Evolutionary conservation across 1,139 yeast species (phyloP).

Genomic region (Candida sp.): DNA sequence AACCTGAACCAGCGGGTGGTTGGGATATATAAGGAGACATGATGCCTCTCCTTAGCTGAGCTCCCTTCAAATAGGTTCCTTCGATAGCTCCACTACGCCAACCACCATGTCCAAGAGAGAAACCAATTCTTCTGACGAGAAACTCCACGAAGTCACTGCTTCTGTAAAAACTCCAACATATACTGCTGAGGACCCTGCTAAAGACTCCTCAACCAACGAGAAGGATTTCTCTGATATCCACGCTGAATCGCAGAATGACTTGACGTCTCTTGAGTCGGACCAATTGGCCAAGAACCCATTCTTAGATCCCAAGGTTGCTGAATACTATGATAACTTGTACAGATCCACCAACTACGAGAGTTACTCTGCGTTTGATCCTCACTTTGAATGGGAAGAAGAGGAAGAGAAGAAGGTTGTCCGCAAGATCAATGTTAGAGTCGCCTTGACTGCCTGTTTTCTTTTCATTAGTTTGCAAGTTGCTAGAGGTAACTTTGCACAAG

Average conservation of each 20-base stretch:
- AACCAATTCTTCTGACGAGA: too few species aligned
- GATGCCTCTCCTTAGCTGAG: too few species aligned
- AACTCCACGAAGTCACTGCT: too few species aligned
- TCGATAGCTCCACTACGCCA: too few species aligned
- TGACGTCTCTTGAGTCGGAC: constrained; percentile 9
- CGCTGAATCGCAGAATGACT: neutral
- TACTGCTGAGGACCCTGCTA: too few species aligned
- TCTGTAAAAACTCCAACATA: too few species aligned
- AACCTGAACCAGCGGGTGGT: too few species aligned
- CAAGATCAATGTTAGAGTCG: constrained; percentile 30
- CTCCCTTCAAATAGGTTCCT: too few species aligned
- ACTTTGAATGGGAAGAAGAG: constrained; percentile 34
- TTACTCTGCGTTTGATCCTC: constrained; percentile 35
- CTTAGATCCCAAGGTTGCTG: constrained; percentile 14
- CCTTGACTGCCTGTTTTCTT: constrained; percentile 31
- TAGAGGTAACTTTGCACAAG: constrained; percentile 34
- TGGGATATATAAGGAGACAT: too few species aligned
- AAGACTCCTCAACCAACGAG: too few species aligned
- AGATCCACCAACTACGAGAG: constrained; percentile 30
- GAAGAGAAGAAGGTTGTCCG: constrained; percentile 33
- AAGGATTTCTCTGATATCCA: neutral
- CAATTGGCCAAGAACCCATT: constrained; percentile 12
- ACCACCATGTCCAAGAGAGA: too few species aligned
- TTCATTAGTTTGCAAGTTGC: constrained; percentile 37
- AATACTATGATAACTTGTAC: constrained; percentile 15